phyloP scores from a whole-genome alignment of 2,329 filamentous ascomycete genomes.

The Rhynchosporium secalis region DNA sequence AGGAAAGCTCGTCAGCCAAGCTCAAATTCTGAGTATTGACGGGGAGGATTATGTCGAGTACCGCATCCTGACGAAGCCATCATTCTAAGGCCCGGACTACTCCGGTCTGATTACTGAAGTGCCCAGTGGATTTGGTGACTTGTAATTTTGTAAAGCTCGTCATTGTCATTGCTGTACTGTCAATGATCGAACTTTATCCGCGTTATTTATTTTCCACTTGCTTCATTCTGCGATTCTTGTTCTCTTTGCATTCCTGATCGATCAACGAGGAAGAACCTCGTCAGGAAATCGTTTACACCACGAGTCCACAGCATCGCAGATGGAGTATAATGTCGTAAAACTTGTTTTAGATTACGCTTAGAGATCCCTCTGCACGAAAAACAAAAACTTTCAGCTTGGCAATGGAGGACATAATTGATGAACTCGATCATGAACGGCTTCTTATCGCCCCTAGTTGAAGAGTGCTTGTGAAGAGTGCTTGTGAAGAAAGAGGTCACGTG shows the following conservation, averaged over 20 bases:
- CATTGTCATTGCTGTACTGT: not conserved
- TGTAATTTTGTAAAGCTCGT: conserved; percentile 5
- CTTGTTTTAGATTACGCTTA: not conserved
- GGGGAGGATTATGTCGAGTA: conserved; percentile 69
- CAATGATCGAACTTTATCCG: not conserved
- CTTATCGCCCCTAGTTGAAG: not conserved
- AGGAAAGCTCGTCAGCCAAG: conserved; percentile 63
- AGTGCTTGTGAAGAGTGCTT: too few species aligned
- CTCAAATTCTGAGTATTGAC: conserved; percentile 63
- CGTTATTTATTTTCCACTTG: not conserved
- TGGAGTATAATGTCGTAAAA: not conserved
- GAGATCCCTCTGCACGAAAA: not conserved
- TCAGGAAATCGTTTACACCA: not conserved
- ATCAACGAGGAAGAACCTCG: not conserved
- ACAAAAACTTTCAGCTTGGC: not conserved
- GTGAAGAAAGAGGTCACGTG: not conserved
- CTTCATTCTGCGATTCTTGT: not conserved
- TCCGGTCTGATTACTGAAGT: too few species aligned
- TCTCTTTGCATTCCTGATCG: conserved; percentile 2
- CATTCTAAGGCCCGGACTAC: conserved; percentile 47
- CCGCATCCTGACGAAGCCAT: conserved; percentile 62
- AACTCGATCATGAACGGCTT: not conserved
- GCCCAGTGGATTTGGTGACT: not conserved
- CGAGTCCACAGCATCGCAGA: not conserved
- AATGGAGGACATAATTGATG: conserved; percentile 6